Evolutionary conservation across 2,329 filamentous ascomycete species (phyloP), one percentile per base, ranked within the genome.

Genomic region (Cercospora berteroae): DNA sequence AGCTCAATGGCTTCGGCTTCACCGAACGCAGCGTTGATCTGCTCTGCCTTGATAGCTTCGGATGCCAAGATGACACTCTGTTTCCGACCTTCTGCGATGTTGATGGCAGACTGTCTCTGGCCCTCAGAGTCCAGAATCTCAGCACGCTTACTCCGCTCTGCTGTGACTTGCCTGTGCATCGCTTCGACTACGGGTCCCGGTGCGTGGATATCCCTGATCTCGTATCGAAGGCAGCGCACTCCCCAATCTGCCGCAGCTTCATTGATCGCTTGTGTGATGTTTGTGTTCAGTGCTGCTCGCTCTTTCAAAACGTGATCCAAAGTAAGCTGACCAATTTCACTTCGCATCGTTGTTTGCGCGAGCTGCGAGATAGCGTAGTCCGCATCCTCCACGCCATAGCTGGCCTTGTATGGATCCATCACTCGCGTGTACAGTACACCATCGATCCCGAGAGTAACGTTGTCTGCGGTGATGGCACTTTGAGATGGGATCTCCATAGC

Each of bases 231-330:
- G 78, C 95, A 99, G 36, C 93, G 92, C 20, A 99, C 93, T 67
- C 95, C 95, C 95, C 95, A 99, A 63, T 94, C 94, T 75, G 96
- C 90, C 4, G 95, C 94, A 1, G 95, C 95, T 80, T 98, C 94
- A 80, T 99, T 99, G 85, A 99, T 98, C 52, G 95, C 94, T 66
- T 92, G 90, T n/a, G 95, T 98, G 79, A 99, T 99, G 82, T 99
- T 98, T 72, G 89, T 93, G 84, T 99, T 99, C 73, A 99, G 89
- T 20, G 93, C 92, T 3, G 94, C 93, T 71, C 95, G 93, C 85
- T 99, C 95, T 80, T 98, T 98, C 67, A 99, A 87, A 55, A 99
- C 95, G 81, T 99, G 94, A 81, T 99, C 95, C 74, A 99, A 90
- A 0, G 93, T 92, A 68, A 99, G 86, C 80, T 98, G 95, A 71